Evolutionary conservation across 306 rosid species (phyloP).

Genomic region (Citrullus colocynthis): DNA sequence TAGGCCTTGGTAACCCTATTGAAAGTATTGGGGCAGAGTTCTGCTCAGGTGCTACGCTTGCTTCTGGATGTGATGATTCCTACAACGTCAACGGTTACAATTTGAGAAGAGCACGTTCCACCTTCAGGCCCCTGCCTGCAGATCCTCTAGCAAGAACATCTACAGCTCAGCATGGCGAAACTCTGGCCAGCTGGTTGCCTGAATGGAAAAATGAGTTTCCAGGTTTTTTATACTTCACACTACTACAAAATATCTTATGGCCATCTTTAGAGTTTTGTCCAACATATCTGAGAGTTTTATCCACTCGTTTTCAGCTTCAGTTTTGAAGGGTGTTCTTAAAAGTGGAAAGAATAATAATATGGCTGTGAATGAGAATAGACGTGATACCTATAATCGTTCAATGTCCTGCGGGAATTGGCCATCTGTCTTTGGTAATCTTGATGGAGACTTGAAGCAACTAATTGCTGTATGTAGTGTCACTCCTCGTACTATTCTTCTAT

Average conservation of each 20-base stretch:
- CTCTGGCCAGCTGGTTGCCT: conserved; percentile 39
- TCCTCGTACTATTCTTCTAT: neutral
- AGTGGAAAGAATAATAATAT: conserved; percentile 75
- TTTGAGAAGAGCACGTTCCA: conserved; percentile 41
- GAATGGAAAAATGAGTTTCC: conserved; percentile 95
- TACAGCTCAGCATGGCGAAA: conserved; percentile 33
- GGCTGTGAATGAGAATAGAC: conserved; percentile 72
- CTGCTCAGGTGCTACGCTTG: conserved; percentile 47
- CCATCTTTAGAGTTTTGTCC: neutral
- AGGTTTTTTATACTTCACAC: conserved; percentile 19
- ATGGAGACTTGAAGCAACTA: conserved; percentile 58
- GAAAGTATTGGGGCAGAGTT: conserved; percentile 43
- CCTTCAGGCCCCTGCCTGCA: conserved; percentile 27
- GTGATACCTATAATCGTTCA: conserved; percentile 43
- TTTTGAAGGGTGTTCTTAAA: conserved; percentile 55
- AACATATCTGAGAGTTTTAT: neutral
- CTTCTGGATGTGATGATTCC: conserved; percentile 53
- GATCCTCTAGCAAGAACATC: conserved; percentile 35
- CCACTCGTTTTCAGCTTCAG: conserved; percentile 56
- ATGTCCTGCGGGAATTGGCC: conserved; percentile 26
- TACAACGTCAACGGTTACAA: conserved; percentile 49
- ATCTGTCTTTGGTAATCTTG: conserved; percentile 29
- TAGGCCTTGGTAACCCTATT: conserved; percentile 29
- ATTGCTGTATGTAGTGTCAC: conserved; percentile 37
- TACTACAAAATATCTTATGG: neutral